Evolutionary conservation across 2,329 filamentous ascomycete genomes (phyloP), one percentile per base, ranked within the genome.

Genomic region (Lachnellula willkommii): DNA sequence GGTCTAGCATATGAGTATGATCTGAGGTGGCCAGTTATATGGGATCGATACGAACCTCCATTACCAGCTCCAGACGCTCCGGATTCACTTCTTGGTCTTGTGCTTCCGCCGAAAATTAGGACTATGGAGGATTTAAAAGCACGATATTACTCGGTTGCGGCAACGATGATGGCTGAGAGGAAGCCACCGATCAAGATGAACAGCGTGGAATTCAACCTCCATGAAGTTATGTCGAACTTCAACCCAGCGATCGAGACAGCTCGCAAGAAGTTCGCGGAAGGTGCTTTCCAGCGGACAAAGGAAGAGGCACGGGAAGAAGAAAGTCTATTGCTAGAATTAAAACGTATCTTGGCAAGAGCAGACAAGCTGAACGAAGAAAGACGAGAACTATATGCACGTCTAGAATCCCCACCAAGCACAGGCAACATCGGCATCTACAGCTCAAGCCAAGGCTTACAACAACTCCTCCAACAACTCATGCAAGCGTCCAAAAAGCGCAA

Each of bases 271-370:
- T 89, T 96, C 66, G 93, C 91, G 3, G 82, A 88, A 60, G 84
- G 87, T 50, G 83, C 92, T 47, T 80, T 97, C 61, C 83, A 85
- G 48, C 83, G 94, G 42, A 88, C 87, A 8, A 86, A 85, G 60
- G 90, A 96, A 60, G 93, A 99, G 72, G 89, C 93, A 26, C 85
- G 89, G 60, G 94, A 99, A 71, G 94, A 99, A 73, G 89, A 95
- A 65, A 87, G 90, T 36, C 76, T 99, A 2, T 80, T 99, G 17
- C 81, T 93, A 56, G 94, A 99, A 69, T 83, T 99, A 54, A 91
- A 95, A 68, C 87, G 94, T 57, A 97, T 99, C 63, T 83, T 95
- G 67, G 86, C 89, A 60, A 85, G 91, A 58, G 89, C 92, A 61
- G 89, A 94, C 63, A 85, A 84, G 55, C 87, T 97, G 68, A 90